Evolutionary conservation across 2,329 filamentous ascomycete species (phyloP), one percentile per base, ranked within the genome.

Genomic region (Colletotrichum sp.): DNA sequence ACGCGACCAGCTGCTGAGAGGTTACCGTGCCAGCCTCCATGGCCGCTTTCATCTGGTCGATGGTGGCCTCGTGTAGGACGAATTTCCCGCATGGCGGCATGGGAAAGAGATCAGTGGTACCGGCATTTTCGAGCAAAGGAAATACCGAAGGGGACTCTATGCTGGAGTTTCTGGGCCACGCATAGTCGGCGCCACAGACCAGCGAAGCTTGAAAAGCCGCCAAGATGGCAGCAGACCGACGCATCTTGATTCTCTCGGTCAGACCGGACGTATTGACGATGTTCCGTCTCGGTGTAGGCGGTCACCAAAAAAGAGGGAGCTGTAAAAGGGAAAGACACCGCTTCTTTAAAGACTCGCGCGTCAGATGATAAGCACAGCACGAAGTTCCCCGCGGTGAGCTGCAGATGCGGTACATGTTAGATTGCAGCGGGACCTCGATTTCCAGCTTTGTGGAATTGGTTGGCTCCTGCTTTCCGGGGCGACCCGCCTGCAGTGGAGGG

Each of bases 61-160:
- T 93, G 8, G 90, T 93, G 18, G 92, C 92, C 81, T 95, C 93
- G 82, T 94, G 92, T 18, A 95, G 85, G 64, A 86, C 84, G 78
- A 94, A 88, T 12, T 88, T 89, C 72, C 89, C 84, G 82, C 94
- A 95, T 15, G 81, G 82, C 1, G 86, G 87, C 92, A 95, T 93
- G 4, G 92, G 90, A 79, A 95, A 95, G 26, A 88, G 79, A 15
- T 82, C 76, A 2, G 80, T 71, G 6, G 86, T 82, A 52, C 83
- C 83, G 22, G 81, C 84, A 82, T 86, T 82, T 59, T 84, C 75
- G 71, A 83, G 78, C 5, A 84, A 78, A 1, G 86, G 86, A 15
- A 86, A 80, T 36, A 85, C 75, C 13, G 80, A 80, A 5, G 83
- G 79, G 1, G 44, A 52, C 44, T 22, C 7, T 48, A 18, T 28